phyloP scores from a whole-genome alignment of 306 rosid species.

The Sicyos baderoa region DNA sequence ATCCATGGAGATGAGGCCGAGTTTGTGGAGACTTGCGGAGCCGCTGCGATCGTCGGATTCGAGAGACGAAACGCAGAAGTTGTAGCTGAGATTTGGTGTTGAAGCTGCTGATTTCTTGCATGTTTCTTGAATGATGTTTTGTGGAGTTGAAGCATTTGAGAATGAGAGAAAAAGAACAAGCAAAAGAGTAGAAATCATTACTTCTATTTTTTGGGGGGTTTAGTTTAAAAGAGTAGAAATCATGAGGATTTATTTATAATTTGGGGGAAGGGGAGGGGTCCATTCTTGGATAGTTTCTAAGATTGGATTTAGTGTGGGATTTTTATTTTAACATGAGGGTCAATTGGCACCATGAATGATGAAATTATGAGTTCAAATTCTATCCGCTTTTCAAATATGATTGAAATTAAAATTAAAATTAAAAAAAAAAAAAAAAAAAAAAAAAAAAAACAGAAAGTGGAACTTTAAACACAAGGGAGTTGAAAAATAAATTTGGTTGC shows the following conservation, averaged over 20 bases:
- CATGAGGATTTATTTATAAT: slow-evolving; percentile 6
- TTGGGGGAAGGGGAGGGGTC: neutral
- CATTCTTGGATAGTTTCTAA: slow-evolving; percentile 16
- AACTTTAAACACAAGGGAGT: too few relatives aligned
- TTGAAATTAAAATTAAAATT: too few relatives aligned
- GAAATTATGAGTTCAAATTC: too few relatives aligned
- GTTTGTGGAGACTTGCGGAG: slow-evolving; percentile 28
- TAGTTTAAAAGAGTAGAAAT: neutral
- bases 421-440: neutral
- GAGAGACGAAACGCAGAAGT: slow-evolving; percentile 49
- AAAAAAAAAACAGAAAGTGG: neutral
- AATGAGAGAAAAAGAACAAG: slow-evolving; percentile 20
- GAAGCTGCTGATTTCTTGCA: slow-evolving; percentile 43
- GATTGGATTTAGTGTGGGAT: neutral
- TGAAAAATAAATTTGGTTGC: neutral
- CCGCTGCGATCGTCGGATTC: slow-evolving; percentile 28
- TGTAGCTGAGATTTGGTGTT: slow-evolving; percentile 55
- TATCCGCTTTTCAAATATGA: too few relatives aligned
- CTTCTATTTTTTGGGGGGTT: neutral
- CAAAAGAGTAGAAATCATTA: slow-evolving; percentile 20
- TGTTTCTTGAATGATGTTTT: slow-evolving; percentile 40
- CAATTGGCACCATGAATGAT: too few relatives aligned
- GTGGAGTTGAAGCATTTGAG: slow-evolving; percentile 5
- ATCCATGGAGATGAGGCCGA: slow-evolving; percentile 48
- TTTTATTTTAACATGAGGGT: neutral